Evolutionary conservation across 495 filamentous ascomycete species (phyloP).

Genomic region (Tuber borchii): DNA sequence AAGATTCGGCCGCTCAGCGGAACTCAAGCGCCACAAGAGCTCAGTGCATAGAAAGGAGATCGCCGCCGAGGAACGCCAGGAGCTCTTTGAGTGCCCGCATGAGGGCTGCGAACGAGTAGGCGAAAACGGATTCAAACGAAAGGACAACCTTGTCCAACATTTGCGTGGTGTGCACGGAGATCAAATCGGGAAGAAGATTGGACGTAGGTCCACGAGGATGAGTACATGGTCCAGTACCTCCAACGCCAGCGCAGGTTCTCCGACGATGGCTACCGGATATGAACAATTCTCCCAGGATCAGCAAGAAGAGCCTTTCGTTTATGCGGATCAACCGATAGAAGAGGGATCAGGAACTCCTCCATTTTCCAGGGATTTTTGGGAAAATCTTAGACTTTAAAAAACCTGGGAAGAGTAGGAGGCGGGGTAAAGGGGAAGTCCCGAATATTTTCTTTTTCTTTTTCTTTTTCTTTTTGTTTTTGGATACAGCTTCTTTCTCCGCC

Average conservation of each 20-base stretch:
- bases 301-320: background rate
- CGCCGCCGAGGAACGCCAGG: background rate
- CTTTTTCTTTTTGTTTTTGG: background rate
- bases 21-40: background rate
- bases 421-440: background rate
- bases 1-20: background rate
- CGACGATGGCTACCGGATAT: background rate
- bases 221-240: background rate
- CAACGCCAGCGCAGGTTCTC: background rate
- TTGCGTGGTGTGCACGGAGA: background rate
- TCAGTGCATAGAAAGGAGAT: background rate
- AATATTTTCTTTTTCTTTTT: background rate
- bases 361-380: background rate
- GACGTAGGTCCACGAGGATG: background rate
- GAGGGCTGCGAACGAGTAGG: background rate
- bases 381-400: too few relatives aligned
- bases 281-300: background rate
- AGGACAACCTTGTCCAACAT: background rate
- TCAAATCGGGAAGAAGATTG: background rate
- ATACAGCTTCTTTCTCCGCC: background rate
- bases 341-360: background rate
- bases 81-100: background rate
- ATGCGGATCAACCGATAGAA: background rate
- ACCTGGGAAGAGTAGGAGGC: too few relatives aligned
- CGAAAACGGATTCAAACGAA: background rate